Percentiles rank a stretch among this genome's conserved stretches.
Conservation (phyloP, 1,139 yeast genomes). For the Protomyces gravidus region DNA sequence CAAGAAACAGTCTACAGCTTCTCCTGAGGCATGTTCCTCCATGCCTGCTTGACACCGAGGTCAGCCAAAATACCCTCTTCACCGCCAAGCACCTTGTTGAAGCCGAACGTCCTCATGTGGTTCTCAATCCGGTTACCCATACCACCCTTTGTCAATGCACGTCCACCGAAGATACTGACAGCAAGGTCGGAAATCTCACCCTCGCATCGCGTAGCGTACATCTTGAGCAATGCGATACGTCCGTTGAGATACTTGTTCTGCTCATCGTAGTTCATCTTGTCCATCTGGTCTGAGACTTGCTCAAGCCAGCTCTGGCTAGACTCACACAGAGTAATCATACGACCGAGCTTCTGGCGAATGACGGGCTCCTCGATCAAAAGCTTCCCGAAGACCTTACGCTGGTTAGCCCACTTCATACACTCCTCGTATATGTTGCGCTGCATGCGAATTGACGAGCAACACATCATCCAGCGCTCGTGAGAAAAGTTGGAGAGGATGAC, state of each 20-base stretch:
- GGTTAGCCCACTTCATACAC: slow-evolving; percentile 43
- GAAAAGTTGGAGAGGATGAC: slow-evolving; percentile 48
- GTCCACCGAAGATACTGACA: slow-evolving; percentile 47
- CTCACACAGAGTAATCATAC: slow-evolving; percentile 45
- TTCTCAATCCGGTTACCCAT: slow-evolving; percentile 47
- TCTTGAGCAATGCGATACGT: slow-evolving; percentile 47
- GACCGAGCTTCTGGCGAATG: slow-evolving; percentile 46
- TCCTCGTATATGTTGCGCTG: slow-evolving; percentile 46
- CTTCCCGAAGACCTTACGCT: slow-evolving; percentile 47
- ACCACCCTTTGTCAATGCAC: slow-evolving; percentile 47
- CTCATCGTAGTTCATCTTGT: slow-evolving; percentile 38
- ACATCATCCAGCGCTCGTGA: slow-evolving; percentile 45
- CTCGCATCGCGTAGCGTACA: slow-evolving; percentile 45
- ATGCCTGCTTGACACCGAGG: slow-evolving; percentile 38
- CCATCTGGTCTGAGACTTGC: slow-evolving; percentile 42
- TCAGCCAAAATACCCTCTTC: slow-evolving; percentile 49
- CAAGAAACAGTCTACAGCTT: background rate
- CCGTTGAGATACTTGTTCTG: slow-evolving; percentile 47
- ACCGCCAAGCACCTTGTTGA: slow-evolving; percentile 48
- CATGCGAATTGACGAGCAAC: slow-evolving; percentile 44
- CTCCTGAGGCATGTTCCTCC: slow-evolving; percentile 9
- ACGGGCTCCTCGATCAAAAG: slow-evolving; percentile 46
- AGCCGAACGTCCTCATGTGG: slow-evolving; percentile 46
- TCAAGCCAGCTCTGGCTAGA: slow-evolving; percentile 45
- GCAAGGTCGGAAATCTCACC: slow-evolving; percentile 46